Conservation (phyloP, 768 basidiomycete species). For the Amanita muscaria region DNA sequence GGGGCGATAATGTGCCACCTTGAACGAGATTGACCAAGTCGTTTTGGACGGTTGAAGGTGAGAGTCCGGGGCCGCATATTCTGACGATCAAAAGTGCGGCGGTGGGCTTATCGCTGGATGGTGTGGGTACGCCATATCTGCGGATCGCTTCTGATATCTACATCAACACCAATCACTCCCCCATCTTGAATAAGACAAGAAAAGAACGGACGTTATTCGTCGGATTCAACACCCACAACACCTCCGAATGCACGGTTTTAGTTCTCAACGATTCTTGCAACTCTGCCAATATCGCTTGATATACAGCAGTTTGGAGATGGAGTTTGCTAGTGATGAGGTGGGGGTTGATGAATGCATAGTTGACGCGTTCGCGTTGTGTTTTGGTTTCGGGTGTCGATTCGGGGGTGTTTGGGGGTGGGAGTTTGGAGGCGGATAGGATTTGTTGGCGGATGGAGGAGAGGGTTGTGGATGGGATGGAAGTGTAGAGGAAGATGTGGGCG, state of each 20-base stretch:
- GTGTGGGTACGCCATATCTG: slow-evolving; percentile 80
- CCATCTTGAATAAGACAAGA: neutral
- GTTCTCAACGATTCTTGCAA: slow-evolving; percentile 57
- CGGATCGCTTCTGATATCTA: slow-evolving; percentile 86
- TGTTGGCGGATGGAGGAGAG: slow-evolving; percentile 1
- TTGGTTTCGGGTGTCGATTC: slow-evolving; percentile 35
- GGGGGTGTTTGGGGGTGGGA: neutral
- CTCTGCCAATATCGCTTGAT: slow-evolving; percentile 70
- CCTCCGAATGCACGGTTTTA: slow-evolving; percentile 85
- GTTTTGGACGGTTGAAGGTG: slow-evolving; percentile 31
- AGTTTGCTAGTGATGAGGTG: slow-evolving; percentile 67
- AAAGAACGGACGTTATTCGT: slow-evolving; percentile 60
- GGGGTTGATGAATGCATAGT: slow-evolving; percentile 89
- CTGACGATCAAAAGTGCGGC: slow-evolving; percentile 67
- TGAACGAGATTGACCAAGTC: slow-evolving; percentile 50
- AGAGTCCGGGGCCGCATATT: slow-evolving; percentile 34
- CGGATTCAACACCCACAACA: slow-evolving; percentile 81
- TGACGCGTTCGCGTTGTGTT: slow-evolving; percentile 63
- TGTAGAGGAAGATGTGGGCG: slow-evolving; percentile 7
- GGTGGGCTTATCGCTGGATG: slow-evolving; percentile 12
- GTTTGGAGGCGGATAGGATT: neutral
- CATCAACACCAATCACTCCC: neutral
- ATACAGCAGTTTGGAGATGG: slow-evolving; percentile 78
- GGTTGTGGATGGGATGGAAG: neutral
- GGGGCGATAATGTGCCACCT: slow-evolving; percentile 45